phyloP scores from a whole-genome alignment of 495 filamentous ascomycete genomes.

The Podospora anserina region DNA sequence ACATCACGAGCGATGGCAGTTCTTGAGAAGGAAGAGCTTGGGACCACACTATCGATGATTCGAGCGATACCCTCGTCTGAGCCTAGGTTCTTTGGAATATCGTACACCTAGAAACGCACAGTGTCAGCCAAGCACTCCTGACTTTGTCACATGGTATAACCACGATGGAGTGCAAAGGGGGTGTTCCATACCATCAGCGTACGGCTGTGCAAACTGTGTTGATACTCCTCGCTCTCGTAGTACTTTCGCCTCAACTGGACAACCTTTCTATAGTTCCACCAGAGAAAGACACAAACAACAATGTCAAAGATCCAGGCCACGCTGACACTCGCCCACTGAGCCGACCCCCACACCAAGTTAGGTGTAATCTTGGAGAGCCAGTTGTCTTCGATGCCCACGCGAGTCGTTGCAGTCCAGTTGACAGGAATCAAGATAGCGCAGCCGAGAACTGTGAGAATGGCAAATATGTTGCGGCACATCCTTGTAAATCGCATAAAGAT shows the following conservation, averaged over 20 bases:
- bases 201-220: conserved; percentile 80
- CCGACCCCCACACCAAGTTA: conserved; percentile 51
- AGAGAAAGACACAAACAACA: conserved; percentile 75
- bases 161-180: not conserved
- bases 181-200: conserved; percentile 70
- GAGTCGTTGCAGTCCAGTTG: conserved; percentile 52
- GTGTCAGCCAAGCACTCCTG: not conserved
- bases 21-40: conserved; percentile 70
- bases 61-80: conserved; percentile 83
- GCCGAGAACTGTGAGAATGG: conserved; percentile 67
- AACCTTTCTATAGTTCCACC: conserved; percentile 82
- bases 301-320: conserved; percentile 76
- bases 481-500: conserved; percentile 83
- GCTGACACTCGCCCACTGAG: conserved; percentile 78
- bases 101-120: conserved; percentile 60
- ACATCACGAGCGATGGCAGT: conserved; percentile 88
- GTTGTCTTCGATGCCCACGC: conserved; percentile 50
- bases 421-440: conserved; percentile 80
- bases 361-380: conserved; percentile 54
- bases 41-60: conserved; percentile 70
- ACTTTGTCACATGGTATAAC: conserved; percentile 3
- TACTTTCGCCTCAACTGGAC: conserved; percentile 68
- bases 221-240: conserved; percentile 85
- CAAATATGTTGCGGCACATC: conserved; percentile 92
- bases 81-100: conserved; percentile 69